These are phyloP conservation scores for Otatea glauca DNA, from an alignment of 176 grass and related monocot genomes.

Conservation along the genomic window DNA sequence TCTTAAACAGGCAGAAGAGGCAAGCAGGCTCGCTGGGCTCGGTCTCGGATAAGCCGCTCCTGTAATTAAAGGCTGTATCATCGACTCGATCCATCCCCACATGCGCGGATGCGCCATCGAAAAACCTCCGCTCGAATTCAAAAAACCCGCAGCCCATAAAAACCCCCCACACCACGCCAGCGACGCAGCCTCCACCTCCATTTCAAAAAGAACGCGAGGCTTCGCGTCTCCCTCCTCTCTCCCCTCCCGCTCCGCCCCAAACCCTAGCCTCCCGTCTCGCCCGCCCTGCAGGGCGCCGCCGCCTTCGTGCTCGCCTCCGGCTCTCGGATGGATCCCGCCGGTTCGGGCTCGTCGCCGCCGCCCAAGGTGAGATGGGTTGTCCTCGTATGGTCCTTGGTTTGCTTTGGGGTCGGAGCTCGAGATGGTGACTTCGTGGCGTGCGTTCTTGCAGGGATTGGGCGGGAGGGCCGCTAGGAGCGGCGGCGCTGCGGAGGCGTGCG, in stretches of 20 bases:
- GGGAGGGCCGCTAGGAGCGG: background rate
- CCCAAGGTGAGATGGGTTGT: background rate
- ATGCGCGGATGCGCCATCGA: slow-evolving; percentile 20
- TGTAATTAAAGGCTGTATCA: background rate
- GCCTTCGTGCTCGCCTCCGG: background rate
- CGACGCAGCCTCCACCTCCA: background rate
- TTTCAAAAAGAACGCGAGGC: slow-evolving; percentile 29
- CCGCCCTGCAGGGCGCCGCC: background rate
- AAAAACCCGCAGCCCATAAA: slow-evolving; percentile 44
- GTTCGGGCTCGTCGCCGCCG: slow-evolving; percentile 41
- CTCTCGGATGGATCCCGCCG: slow-evolving; percentile 52
- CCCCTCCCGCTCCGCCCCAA: background rate
- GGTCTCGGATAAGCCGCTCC: background rate
- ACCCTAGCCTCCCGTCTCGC: slow-evolving; percentile 49
- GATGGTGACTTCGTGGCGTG: background rate
- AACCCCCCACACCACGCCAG: background rate
- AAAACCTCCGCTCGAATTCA: slow-evolving; percentile 62
- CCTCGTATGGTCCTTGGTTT: background rate
- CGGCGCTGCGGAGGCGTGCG: slow-evolving; percentile 18
- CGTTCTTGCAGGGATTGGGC: slow-evolving; percentile 43
- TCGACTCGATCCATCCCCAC: background rate
- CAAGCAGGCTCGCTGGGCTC: background rate
- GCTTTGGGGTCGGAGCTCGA: background rate
- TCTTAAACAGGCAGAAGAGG: too few relatives aligned
- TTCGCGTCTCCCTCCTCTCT: background rate